Base-by-base conservation (phyloP, 805 yeast species). In the Wickerhamiella azymoides region DNA sequence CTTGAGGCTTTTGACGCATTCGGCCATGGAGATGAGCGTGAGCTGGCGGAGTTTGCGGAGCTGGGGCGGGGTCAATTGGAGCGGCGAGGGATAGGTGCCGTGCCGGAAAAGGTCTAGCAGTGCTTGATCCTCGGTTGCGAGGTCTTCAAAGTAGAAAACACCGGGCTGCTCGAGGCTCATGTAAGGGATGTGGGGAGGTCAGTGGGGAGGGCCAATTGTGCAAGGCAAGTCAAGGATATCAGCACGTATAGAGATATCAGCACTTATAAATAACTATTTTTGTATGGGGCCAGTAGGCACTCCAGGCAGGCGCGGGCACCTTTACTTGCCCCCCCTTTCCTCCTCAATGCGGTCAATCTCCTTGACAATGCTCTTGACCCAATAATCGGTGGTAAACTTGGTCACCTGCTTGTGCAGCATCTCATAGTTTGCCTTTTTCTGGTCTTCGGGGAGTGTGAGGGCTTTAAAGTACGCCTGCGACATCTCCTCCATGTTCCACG, bases 401-500 rank as follows among this genome's bases (percentile, higher is more conserved):
- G 84, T 76, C 51, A 92, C 85, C 61, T 92, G 92, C 51, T 72
- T 76, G 69, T 85, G 85, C 63, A 92, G 70, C 63, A 84, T 84
- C 43, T 79, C 74, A 67, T 86, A 92, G 58, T 86, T 89, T 13
- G 79, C 76, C 26, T 64, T 70, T 57, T 77, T 76, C 70, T 85
- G 85, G 56, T 86, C 96, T 27, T 74, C 77, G 2, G 92, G 82
- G 61, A 89, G 67, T 0, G 95, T 85, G 57, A 92, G 70, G 14
- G 94, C 80, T 59, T 86, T 96, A 57, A 79, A 72, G 46, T 89
- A 80, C 3, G 96, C 81, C 37, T 76, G 83, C 16, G 93, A 78
- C 59, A 89, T 64, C 54, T 92, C 98, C 54, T 92, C 98, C 18
- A 88, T 89, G 61, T 89, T 92, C 99, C 99, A 92, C 2, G 99